phyloP scores from a whole-genome alignment of 2,329 filamentous ascomycete genomes.

The Blumeriella jaapii region DNA sequence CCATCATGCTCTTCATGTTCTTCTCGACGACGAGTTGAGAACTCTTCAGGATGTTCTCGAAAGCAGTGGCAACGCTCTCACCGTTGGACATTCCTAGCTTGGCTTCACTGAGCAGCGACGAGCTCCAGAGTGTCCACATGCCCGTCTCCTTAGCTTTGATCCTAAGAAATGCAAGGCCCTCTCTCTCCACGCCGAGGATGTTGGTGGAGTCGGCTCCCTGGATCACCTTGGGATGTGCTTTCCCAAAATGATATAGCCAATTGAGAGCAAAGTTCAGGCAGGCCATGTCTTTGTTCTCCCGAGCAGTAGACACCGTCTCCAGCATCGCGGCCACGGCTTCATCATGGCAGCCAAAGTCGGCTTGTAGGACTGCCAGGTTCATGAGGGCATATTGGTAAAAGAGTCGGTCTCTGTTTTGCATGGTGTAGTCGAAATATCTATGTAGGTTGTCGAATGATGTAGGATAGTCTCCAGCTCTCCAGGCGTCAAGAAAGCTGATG shows the following conservation, averaged over 20 bases:
- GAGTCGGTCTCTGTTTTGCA: slow-evolving; percentile 69
- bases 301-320: slow-evolving; percentile 86
- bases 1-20: slow-evolving; percentile 60
- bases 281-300: slow-evolving; percentile 83
- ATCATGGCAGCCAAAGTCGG: slow-evolving; percentile 83
- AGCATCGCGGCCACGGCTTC: slow-evolving; percentile 92
- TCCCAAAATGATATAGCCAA: slow-evolving; percentile 93
- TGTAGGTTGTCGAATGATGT: slow-evolving; percentile 86
- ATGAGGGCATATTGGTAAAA: slow-evolving; percentile 94
- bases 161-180: slow-evolving; percentile 74
- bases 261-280: slow-evolving; percentile 93
- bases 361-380: slow-evolving; percentile 85
- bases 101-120: slow-evolving; percentile 74
- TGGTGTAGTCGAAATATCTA: slow-evolving; percentile 93
- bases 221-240: slow-evolving; percentile 68
- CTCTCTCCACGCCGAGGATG: slow-evolving; percentile 66
- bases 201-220: slow-evolving; percentile 57
- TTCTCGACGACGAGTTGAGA: slow-evolving; percentile 72
- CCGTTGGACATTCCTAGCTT: slow-evolving; percentile 67
- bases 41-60: slow-evolving; percentile 73
- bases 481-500: slow-evolving; percentile 73
- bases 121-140: slow-evolving; percentile 77
- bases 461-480: slow-evolving; percentile 81
- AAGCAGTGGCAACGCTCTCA: slow-evolving; percentile 47
- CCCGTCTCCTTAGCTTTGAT: slow-evolving; percentile 75